Conservation (phyloP, 1,139 yeast species). For the Hansenula lynferdii region DNA sequence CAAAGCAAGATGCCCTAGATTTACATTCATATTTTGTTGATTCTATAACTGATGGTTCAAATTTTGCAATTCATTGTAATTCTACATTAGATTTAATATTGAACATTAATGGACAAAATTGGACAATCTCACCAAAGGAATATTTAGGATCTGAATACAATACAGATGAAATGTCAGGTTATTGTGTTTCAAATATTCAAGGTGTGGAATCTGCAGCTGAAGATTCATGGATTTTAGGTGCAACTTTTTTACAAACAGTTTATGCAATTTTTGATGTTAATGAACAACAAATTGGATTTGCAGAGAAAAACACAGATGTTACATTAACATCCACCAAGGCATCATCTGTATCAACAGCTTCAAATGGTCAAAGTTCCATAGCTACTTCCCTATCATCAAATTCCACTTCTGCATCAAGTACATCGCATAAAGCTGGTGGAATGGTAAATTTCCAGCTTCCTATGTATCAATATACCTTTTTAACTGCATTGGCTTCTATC, state of each 20-base stretch:
- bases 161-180: conserved; percentile 34
- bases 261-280: conserved; percentile 59
- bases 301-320: conserved; percentile 26
- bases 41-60: conserved; percentile 50
- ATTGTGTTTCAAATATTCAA: conserved; percentile 65
- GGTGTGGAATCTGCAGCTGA: conserved; percentile 37
- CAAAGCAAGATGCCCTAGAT: conserved; percentile 48
- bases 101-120: conserved; percentile 37
- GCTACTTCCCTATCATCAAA: conserved; percentile 6
- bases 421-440: conserved; percentile 4
- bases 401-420: conserved; percentile 5
- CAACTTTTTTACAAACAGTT: conserved; percentile 50
- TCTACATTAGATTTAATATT: conserved; percentile 34
- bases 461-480: not conserved
- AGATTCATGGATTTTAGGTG: conserved; percentile 48
- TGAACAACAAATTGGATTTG: conserved; percentile 47
- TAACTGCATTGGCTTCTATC: not conserved
- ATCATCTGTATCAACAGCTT: too few species aligned
- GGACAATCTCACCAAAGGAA: conserved; percentile 39
- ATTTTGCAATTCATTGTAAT: conserved; percentile 58
- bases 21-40: conserved; percentile 47
- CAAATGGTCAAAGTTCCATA: conserved; percentile 7
- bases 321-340: too few species aligned
- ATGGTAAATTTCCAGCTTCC: not conserved
- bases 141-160: conserved; percentile 47